phyloP scores from a whole-genome alignment of 1,284 basidiomycete species.

The Anthracocystis panici-leucophaei region DNA sequence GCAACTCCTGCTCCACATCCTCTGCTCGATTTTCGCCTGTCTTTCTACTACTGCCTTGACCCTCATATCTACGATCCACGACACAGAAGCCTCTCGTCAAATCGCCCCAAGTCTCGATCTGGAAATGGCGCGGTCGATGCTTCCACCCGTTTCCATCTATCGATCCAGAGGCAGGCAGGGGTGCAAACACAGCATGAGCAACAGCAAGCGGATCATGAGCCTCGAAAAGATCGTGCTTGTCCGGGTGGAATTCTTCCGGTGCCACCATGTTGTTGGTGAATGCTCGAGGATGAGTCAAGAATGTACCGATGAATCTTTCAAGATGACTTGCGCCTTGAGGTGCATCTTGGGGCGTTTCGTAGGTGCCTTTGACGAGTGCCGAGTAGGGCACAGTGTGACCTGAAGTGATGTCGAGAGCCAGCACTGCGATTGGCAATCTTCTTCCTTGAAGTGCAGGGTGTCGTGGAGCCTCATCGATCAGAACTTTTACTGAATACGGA shows the following conservation, averaged over 20 bases:
- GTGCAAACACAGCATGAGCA: conserved; percentile 60
- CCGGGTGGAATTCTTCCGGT: conserved; percentile 56
- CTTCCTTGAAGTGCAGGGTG: conserved; percentile 25
- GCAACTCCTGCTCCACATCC: conserved; percentile 22
- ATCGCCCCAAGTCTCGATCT: conserved; percentile 60
- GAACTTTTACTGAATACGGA: conserved; percentile 78
- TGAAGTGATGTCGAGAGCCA: conserved; percentile 64
- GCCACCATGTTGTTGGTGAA: conserved; percentile 63
- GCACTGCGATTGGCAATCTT: conserved; percentile 54
- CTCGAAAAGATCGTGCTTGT: conserved; percentile 59
- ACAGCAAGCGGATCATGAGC: conserved; percentile 67
- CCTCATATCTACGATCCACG: conserved; percentile 52
- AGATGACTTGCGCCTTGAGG: conserved; percentile 27
- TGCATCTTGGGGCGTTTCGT: conserved; percentile 28
- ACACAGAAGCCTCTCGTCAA: conserved; percentile 64
- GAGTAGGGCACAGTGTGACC: conserved; percentile 61
- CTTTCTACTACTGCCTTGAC: conserved; percentile 44
- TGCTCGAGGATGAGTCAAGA: conserved; percentile 59
- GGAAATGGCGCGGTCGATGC: conserved; percentile 42
- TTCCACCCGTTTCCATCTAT: conserved; percentile 39
- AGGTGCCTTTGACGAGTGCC: conserved; percentile 46
- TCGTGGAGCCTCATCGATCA: conserved; percentile 55
- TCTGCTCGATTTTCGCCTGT: conserved; percentile 42
- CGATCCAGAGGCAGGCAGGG: conserved; percentile 14
- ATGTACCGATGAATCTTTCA: conserved; percentile 53